phyloP scores from a whole-genome alignment of 257 asterid species.

The Jacaranda copaia region DNA sequence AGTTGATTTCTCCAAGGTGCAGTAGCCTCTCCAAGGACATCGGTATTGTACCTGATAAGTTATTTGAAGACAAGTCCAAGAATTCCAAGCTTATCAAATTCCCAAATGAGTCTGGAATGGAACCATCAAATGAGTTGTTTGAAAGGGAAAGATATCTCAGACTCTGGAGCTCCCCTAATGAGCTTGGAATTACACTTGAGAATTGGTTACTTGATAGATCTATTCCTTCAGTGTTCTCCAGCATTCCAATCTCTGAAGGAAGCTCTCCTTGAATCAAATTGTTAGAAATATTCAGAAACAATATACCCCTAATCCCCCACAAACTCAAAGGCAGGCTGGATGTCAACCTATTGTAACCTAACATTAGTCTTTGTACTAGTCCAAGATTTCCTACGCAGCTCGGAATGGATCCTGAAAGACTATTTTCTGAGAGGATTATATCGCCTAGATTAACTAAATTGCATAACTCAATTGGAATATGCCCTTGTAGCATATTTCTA shows the following conservation, averaged over 20 bases:
- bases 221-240: slow-evolving; percentile 34
- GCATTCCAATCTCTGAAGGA: slow-evolving; percentile 41
- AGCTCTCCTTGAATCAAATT: slow-evolving; percentile 48
- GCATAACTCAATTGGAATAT: slow-evolving; percentile 43
- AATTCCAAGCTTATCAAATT: slow-evolving; percentile 41
- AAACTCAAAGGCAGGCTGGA: slow-evolving; percentile 47
- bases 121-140: slow-evolving; percentile 44
- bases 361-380: slow-evolving; percentile 37
- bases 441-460: slow-evolving; percentile 40
- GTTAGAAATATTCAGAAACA: slow-evolving; percentile 40
- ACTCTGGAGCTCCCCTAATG: slow-evolving; percentile 38
- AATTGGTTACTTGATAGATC: slow-evolving; percentile 48
- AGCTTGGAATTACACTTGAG: slow-evolving; percentile 42
- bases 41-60: slow-evolving; percentile 48
- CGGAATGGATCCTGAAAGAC: slow-evolving; percentile 44
- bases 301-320: slow-evolving; percentile 43
- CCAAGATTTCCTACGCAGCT: slow-evolving; percentile 44
- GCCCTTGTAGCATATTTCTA: slow-evolving; percentile 41
- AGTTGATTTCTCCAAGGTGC: slow-evolving; percentile 40
- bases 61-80: slow-evolving; percentile 45
- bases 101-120: slow-evolving; percentile 51
- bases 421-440: slow-evolving; percentile 35
- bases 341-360: slow-evolving; percentile 44
- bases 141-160: slow-evolving; percentile 45
- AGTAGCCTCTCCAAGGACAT: slow-evolving; percentile 35